A percentile compares a stretch with the other conserved stretches of the same genome.
Evolutionary conservation across 2,329 filamentous ascomycete genomes (phyloP).

Genomic region (Microdochium trichocladiopsis): DNA sequence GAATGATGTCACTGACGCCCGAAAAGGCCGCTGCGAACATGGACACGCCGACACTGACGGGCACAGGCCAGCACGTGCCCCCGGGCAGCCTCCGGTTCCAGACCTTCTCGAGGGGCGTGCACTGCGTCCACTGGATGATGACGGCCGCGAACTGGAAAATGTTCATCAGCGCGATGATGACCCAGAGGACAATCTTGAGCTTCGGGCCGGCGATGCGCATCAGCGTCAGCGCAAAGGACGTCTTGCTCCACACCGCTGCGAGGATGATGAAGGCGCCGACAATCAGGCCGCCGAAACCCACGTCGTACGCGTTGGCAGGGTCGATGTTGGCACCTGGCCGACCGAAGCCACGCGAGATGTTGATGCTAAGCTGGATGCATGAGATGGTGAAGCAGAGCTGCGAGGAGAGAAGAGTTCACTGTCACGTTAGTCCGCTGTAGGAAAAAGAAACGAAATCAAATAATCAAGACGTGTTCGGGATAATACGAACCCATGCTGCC

Average conservation of each 20-base stretch:
- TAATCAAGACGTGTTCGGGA: too few relatives aligned
- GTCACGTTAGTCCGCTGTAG: background rate
- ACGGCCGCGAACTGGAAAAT: conserved; percentile 15
- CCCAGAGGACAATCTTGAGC: conserved; percentile 20
- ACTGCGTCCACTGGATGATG: conserved; percentile 21
- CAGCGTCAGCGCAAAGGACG: conserved; percentile 27
- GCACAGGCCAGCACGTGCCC: conserved; percentile 19
- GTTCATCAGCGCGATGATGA: conserved; percentile 23
- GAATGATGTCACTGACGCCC: background rate
- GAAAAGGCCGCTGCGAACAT: conserved; percentile 14
- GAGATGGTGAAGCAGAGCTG: background rate
- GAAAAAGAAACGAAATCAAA: conserved; percentile 5
- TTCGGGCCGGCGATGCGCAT: conserved; percentile 20
- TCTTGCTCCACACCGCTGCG: conserved; percentile 26
- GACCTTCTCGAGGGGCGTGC: conserved; percentile 18
- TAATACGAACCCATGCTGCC: conserved; percentile 18
- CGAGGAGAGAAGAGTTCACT: background rate
- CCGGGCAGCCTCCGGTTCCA: conserved; percentile 18
- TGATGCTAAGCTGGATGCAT: conserved; percentile 7
- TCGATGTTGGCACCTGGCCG: conserved; percentile 7
- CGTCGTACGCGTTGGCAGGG: conserved; percentile 7
- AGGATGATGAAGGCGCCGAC: conserved; percentile 16
- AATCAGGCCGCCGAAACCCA: conserved; percentile 10
- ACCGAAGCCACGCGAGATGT: conserved; percentile 10
- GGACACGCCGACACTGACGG: conserved; percentile 20